Evolutionary conservation across 371 early-diverging fungal genomes (phyloP).

Genomic region (Mucor plumbeus): DNA sequence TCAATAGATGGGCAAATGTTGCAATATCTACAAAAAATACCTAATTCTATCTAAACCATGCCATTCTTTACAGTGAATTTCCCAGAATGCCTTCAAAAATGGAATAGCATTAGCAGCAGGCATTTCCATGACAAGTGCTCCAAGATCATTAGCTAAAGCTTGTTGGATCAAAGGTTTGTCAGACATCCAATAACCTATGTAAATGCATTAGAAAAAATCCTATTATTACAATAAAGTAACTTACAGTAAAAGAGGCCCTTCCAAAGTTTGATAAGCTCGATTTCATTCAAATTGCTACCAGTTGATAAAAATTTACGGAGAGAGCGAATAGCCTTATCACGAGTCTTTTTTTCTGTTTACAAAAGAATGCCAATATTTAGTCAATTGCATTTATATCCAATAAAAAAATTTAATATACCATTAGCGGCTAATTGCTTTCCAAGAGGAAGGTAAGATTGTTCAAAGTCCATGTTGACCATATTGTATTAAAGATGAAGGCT

Average conservation of each 20-base stretch:
- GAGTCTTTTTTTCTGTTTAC: constrained; percentile 74
- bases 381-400: neutral
- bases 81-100: constrained; percentile 85
- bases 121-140: constrained; percentile 65
- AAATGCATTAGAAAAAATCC: neutral
- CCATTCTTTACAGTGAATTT: constrained; percentile 85
- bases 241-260: constrained; percentile 93
- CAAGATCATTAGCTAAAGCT: constrained; percentile 81
- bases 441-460: constrained; percentile 50
- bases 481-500: neutral
- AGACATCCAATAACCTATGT: constrained; percentile 91
- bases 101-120: constrained; percentile 58
- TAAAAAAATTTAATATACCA: constrained; percentile 36
- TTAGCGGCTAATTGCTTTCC: constrained; percentile 71
- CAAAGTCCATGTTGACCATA: constrained; percentile 19
- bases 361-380: neutral
- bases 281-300: constrained; percentile 59
- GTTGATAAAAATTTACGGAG: constrained; percentile 68
- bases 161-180: constrained; percentile 94
- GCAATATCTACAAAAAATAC: constrained; percentile 28
- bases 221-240: constrained; percentile 14
- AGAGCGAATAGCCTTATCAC: constrained; percentile 82
- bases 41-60: constrained; percentile 85
- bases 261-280: constrained; percentile 88
- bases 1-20: neutral